Evolutionary conservation across 2,329 filamentous ascomycete species (phyloP).

Genomic region (Cladophialophora immunda): DNA sequence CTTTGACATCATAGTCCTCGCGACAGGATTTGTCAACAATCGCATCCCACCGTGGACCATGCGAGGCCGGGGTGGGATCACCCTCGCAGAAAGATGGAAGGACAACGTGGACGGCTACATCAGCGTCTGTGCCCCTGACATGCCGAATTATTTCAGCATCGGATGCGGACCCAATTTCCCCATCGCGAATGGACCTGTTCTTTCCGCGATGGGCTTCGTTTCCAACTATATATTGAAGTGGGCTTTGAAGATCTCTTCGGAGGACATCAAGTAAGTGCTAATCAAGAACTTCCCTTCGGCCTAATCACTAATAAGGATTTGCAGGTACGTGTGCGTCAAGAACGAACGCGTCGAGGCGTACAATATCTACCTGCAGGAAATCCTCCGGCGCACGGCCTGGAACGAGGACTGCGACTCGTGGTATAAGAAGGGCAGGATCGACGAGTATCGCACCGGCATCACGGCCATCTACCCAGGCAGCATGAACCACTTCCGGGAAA

Average conservation of each 20-base stretch:
- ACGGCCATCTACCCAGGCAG: neutral
- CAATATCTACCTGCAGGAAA: neutral
- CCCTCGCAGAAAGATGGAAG: neutral
- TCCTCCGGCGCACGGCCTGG: neutral
- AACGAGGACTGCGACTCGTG: neutral
- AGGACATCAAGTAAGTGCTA: neutral
- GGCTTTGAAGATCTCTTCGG: neutral
- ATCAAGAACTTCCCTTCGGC: neutral
- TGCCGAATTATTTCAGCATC: conserved; percentile 4
- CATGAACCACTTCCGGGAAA: conserved; percentile 1
- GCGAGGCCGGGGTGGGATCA: neutral
- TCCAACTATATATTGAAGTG: neutral
- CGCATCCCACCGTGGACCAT: neutral
- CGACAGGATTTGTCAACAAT: neutral
- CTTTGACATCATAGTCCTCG: neutral
- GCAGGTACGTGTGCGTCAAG: neutral
- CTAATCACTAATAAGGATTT: neutral
- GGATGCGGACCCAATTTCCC: conserved; percentile 1
- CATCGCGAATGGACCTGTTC: neutral
- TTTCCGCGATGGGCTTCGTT: neutral
- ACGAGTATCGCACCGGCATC: conserved; percentile 1
- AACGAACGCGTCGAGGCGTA: neutral
- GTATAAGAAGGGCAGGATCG: neutral
- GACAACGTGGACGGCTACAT: conserved; percentile 1
- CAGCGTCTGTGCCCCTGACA: neutral